A percentile compares a stretch with the other conserved stretches of the same genome.
Conservation (phyloP, 2,329 filamentous ascomycete species). For the Stagonosporopsis tanaceti region DNA sequence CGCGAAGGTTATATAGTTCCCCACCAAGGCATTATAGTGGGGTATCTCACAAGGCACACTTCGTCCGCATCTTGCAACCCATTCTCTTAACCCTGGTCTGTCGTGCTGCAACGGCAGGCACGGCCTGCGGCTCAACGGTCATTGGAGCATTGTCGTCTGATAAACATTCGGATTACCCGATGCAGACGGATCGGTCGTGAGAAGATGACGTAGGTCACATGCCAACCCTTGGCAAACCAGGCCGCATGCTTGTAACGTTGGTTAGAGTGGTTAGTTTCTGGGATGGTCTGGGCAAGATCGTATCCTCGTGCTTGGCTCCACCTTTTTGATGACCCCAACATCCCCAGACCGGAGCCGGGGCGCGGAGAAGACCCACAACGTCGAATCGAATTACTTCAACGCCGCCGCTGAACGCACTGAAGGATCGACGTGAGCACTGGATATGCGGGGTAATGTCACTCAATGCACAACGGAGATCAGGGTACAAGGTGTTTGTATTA, state of each 20-base stretch:
- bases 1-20: constrained; percentile 15
- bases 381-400: constrained; percentile 5
- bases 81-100: constrained; percentile 4
- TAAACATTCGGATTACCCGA: constrained; percentile 8
- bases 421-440: constrained; percentile 7
- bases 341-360: constrained; percentile 12
- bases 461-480: constrained; percentile 3
- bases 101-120: constrained; percentile 5
- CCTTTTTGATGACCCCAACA: constrained; percentile 13
- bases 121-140: constrained; percentile 11
- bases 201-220: constrained; percentile 22
- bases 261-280: background rate
- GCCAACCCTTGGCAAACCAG: constrained; percentile 9
- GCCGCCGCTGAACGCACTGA: constrained; percentile 16
- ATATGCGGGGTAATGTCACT: background rate
- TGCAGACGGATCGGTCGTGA: constrained; percentile 6
- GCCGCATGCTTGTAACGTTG: constrained; percentile 2
- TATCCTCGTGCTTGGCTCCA: constrained; percentile 13
- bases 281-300: constrained; percentile 1
- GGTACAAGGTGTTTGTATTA: constrained; percentile 2
- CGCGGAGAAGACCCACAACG: constrained; percentile 13
- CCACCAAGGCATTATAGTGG: constrained; percentile 13
- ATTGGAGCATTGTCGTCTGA: constrained; percentile 14
- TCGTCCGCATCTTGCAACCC: constrained; percentile 1
- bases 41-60: constrained; percentile 10